Evolutionary conservation across 495 filamentous ascomycete genomes (phyloP).

Genomic region (Echria macrotheca): DNA sequence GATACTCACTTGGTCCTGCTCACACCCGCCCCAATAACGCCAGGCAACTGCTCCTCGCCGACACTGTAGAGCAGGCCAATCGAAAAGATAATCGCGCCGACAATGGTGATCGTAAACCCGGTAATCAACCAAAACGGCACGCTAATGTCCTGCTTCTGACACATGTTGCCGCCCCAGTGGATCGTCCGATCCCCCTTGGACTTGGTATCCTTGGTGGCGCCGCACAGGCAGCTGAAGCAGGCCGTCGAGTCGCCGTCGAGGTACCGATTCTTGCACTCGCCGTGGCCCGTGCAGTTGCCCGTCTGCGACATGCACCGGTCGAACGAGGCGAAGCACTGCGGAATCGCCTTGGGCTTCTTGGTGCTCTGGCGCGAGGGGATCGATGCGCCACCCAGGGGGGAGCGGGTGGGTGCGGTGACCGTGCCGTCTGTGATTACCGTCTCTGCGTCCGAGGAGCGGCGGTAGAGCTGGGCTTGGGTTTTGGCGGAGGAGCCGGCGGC

Average conservation of each 20-base stretch:
- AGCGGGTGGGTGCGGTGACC: conserved; percentile 14
- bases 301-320: conserved; percentile 58
- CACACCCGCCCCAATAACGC: conserved; percentile 84
- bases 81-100: conserved; percentile 55
- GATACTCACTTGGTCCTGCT: conserved; percentile 52
- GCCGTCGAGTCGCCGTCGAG: conserved; percentile 29
- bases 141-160: conserved; percentile 88
- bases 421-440: conserved; percentile 10
- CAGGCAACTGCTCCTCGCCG: conserved; percentile 72
- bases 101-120: conserved; percentile 59
- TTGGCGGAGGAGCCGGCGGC: conserved; percentile 16
- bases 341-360: conserved; percentile 28
- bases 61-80: conserved; percentile 74
- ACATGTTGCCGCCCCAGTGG: conserved; percentile 77
- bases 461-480: conserved; percentile 31
- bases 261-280: conserved; percentile 60
- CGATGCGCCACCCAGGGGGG: conserved; percentile 22
- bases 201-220: conserved; percentile 36
- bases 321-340: conserved; percentile 59
- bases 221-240: conserved; percentile 78
- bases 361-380: conserved; percentile 12
- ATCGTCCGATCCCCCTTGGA: conserved; percentile 21
- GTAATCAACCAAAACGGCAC: conserved; percentile 79
- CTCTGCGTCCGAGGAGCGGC: conserved; percentile 1
- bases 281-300: conserved; percentile 70